phyloP scores from a whole-genome alignment of 2,329 filamentous ascomycete genomes.

The Trematosphaeria pertusa region DNA sequence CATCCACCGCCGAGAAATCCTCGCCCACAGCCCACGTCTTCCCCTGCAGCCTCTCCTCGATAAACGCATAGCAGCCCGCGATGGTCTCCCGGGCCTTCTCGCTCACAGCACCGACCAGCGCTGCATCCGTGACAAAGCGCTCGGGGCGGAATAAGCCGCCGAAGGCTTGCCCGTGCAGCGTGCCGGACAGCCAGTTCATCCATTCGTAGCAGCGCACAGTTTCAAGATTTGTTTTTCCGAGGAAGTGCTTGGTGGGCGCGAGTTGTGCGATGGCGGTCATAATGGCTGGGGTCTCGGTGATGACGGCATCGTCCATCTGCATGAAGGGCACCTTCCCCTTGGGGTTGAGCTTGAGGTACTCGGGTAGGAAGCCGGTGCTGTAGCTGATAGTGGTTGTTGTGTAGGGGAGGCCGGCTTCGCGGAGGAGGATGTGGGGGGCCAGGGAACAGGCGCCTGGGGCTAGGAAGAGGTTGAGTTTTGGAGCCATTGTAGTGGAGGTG shows the following conservation, averaged over 20 bases:
- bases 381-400: constrained; percentile 14
- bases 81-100: constrained; percentile 11
- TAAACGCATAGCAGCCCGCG: constrained; percentile 13
- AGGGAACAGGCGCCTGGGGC: constrained; percentile 23
- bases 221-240: constrained; percentile 22
- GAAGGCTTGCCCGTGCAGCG: constrained; percentile 26
- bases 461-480: constrained; percentile 26
- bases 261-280: constrained; percentile 22
- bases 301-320: constrained; percentile 21
- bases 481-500: constrained; percentile 19
- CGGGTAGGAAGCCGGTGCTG: constrained; percentile 15
- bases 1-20: constrained; percentile 24
- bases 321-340: constrained; percentile 31
- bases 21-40: constrained; percentile 23
- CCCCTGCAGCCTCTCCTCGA: constrained; percentile 23
- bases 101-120: constrained; percentile 11
- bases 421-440: constrained; percentile 27
- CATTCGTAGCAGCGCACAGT: constrained; percentile 27
- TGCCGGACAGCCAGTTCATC: constrained; percentile 25
- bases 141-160: constrained; percentile 23
- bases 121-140: constrained; percentile 19
- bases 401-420: constrained; percentile 18
- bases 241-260: constrained; percentile 19
- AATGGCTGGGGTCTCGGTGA: constrained; percentile 32
- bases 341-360: constrained; percentile 23